phyloP scores from a whole-genome alignment of 805 yeast species.

The Lachancea quebecensis region DNA sequence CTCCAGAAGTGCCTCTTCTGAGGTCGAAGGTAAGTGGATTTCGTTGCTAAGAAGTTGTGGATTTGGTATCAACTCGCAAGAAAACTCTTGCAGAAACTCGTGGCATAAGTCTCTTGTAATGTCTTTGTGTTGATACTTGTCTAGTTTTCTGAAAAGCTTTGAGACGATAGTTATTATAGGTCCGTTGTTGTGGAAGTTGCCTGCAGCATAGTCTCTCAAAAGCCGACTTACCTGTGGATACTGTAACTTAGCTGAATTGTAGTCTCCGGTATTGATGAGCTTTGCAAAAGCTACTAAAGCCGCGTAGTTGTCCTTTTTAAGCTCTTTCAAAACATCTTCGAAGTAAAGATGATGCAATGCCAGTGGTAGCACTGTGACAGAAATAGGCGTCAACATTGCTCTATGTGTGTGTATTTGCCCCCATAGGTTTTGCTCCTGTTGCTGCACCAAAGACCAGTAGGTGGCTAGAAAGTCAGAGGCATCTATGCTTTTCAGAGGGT shows the following conservation, averaged over 20 bases:
- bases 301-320: conserved; percentile 15
- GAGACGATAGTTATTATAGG: conserved; percentile 44
- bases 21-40: conserved; percentile 41
- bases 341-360: conserved; percentile 32
- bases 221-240: conserved; percentile 38
- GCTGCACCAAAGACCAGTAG: conserved; percentile 44
- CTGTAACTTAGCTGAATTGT: conserved; percentile 1
- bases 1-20: conserved; percentile 38
- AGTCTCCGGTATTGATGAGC: conserved; percentile 14
- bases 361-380: conserved; percentile 40
- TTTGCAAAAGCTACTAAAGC: conserved; percentile 23
- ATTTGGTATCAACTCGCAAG: conserved; percentile 31
- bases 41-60: conserved; percentile 48
- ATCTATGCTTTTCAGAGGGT: conserved; percentile 12
- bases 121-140: conserved; percentile 32
- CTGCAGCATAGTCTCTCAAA: conserved; percentile 50
- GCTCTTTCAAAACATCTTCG: conserved; percentile 27
- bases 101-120: conserved; percentile 49
- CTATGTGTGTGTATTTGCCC: conserved; percentile 28
- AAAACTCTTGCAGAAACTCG: conserved; percentile 37
- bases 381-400: conserved; percentile 34
- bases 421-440: conserved; percentile 40
- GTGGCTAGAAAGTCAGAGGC: conserved; percentile 37
- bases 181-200: conserved; percentile 41
- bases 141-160: conserved; percentile 28